Conservation (phyloP, 2,329 filamentous ascomycete genomes). For the Knufia fluminis region DNA sequence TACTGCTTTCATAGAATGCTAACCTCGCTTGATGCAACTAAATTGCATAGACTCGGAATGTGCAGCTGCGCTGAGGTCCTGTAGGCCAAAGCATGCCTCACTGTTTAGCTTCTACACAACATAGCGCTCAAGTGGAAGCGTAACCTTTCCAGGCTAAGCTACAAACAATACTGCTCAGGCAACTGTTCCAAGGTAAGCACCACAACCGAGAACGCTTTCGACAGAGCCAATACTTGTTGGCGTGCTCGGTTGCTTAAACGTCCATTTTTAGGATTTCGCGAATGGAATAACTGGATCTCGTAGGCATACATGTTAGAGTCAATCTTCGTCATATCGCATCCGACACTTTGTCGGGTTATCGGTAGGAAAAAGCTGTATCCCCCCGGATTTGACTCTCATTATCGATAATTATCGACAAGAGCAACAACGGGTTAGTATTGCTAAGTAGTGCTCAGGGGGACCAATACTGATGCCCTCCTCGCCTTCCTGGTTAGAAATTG, state of each 20-base stretch:
- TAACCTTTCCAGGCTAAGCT: conserved; percentile 3
- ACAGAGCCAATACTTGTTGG: conserved; percentile 2
- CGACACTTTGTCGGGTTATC: not conserved
- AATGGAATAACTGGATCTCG: conserved; percentile 2
- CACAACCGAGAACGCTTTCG: conserved; percentile 2
- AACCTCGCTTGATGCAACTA: conserved; percentile 4
- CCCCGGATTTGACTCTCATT: not conserved
- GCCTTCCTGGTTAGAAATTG: conserved; percentile 1
- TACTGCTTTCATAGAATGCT: conserved; percentile 3
- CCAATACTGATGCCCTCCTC: conserved; percentile 2
- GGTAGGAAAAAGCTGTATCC: conserved; percentile 1
- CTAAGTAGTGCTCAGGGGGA: conserved; percentile 2
- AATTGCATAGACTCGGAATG: conserved; percentile 3
- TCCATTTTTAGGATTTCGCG: conserved; percentile 3
- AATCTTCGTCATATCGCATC: conserved; percentile 3
- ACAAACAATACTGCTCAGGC: conserved; percentile 2
- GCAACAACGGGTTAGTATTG: conserved; percentile 4
- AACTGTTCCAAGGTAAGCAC: not conserved
- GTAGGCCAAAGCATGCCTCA: conserved; percentile 2
- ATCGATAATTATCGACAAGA: conserved; percentile 1
- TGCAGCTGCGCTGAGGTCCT: conserved; percentile 3
- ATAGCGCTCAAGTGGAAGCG: conserved; percentile 2
- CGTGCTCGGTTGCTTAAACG: conserved; percentile 2
- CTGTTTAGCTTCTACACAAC: conserved; percentile 4
- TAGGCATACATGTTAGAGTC: conserved; percentile 1